Base-by-base conservation (phyloP, 1,284 basidiomycete species). In the Pholiota adiposa region DNA sequence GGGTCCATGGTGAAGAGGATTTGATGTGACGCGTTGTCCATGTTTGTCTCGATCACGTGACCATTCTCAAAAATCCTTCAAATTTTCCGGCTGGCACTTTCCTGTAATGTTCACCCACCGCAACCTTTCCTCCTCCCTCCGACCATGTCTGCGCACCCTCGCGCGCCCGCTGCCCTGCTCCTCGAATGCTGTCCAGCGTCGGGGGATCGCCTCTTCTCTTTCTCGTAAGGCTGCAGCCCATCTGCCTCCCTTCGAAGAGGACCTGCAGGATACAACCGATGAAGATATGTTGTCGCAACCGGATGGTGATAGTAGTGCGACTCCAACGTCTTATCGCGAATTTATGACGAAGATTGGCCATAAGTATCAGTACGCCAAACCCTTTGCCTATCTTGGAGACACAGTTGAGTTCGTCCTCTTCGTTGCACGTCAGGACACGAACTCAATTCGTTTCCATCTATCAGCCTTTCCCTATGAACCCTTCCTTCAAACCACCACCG, bases 381-480 rank as follows among this genome's bases (percentile, higher is more conserved):
- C 84, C 23, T 76, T 77, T 51, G 84, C 85, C 54, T 89, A 87
- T 85, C 76, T 89, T 21, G 82, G 84, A 64, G 77, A 74, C 34
- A 70, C 79, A 77, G 86, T 85, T 83, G 74, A 79, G 79, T 80
- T 68, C 69, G 69, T 76, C 66, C 56, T 65, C 46, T 58, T 54
- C 51, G 14, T 14, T 43, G 56, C 29, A 49, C 40, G 11, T 7
- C 34, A 31, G 27, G 14, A 36, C 31, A 9, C 51, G 33, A 29
- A 52, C 55, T 58, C 54, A 70, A 12, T 66, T 58, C 50, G 59
- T 43, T 62, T 54, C 61, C 21, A 18, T 53, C 23, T 19, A 41
- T 49, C 51, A 90, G 88, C 92, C 93, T 0, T 95, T 94, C 72
- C 91, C 92, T 14, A 77, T 91, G 73, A 95, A 95, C 69, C 84